Percentiles rank a stretch among this genome's conserved stretches.
phyloP scores from a whole-genome alignment of 1,139 yeast genomes.

The Wickerhamomyces sp. region DNA sequence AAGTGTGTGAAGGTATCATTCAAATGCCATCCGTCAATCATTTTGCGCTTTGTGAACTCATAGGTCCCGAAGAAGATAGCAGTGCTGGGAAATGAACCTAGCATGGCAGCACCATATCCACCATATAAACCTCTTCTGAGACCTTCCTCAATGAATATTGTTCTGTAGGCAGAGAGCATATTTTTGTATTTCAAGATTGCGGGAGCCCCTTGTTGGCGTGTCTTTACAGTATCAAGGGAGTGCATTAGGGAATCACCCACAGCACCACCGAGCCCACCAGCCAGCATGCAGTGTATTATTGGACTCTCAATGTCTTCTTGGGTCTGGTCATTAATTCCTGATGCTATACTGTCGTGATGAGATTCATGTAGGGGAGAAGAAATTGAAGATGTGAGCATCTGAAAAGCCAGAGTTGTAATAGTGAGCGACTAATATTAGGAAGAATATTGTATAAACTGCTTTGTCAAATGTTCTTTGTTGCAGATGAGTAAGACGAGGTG shows the following conservation, averaged over 20 bases:
- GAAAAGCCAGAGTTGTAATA: background rate
- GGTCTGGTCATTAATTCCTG: slow-evolving; percentile 5
- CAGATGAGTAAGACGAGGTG: no score
- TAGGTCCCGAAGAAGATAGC: slow-evolving; percentile 90
- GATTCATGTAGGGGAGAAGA: background rate
- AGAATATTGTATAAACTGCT: no score
- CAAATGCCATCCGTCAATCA: slow-evolving; percentile 59
- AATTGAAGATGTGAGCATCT: slow-evolving; percentile 1
- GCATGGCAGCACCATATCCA: slow-evolving; percentile 86
- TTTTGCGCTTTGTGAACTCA: slow-evolving; percentile 67
- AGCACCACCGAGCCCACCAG: slow-evolving; percentile 95
- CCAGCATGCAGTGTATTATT: slow-evolving; percentile 62
- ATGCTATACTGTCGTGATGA: slow-evolving; percentile 3
- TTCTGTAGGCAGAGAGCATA: slow-evolving; percentile 64
- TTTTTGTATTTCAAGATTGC: slow-evolving; percentile 59
- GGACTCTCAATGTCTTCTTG: slow-evolving; percentile 29
- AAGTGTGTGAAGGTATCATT: slow-evolving; percentile 81
- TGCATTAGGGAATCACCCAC: slow-evolving; percentile 94
- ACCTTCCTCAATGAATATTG: slow-evolving; percentile 81
- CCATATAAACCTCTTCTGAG: slow-evolving; percentile 79
- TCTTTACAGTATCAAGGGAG: slow-evolving; percentile 92
- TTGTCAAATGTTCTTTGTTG: no score
- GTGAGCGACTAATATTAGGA: background rate
- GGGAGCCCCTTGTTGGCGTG: slow-evolving; percentile 93
- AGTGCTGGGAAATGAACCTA: slow-evolving; percentile 91